Percentiles rank a stretch among this genome's conserved stretches.
Evolutionary conservation across 345 rosid genomes (phyloP).

Genomic region (Boechera divaricarpa): DNA sequence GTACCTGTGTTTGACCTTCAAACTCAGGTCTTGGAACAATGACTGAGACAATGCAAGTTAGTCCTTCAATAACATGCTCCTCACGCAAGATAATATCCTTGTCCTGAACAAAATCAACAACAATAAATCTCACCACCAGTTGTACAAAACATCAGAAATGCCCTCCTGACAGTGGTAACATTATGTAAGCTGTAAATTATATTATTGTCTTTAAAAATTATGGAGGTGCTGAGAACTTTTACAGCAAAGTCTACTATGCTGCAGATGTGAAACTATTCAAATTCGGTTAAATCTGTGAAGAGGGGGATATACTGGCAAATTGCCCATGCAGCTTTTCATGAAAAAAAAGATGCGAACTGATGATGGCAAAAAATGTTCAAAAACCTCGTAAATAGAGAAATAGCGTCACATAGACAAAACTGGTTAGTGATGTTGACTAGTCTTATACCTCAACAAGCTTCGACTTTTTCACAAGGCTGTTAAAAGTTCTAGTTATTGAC

Average conservation of each 20-base stretch:
- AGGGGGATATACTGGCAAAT: not conserved
- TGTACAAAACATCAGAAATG: not conserved
- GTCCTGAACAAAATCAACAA: slow-evolving; percentile 55
- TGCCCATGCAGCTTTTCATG: too few species aligned
- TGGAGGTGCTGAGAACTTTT: not conserved
- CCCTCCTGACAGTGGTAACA: not conserved
- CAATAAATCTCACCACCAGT: not conserved
- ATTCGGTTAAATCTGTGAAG: not conserved
- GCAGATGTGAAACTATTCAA: slow-evolving; percentile 3
- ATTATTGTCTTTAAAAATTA: not conserved
- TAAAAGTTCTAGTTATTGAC: slow-evolving; percentile 89
- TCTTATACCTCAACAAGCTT: slow-evolving; percentile 62
- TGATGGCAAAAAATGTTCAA: slow-evolving; percentile 5
- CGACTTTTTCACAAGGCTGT: slow-evolving; percentile 74
- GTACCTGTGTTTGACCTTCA: slow-evolving; percentile 97
- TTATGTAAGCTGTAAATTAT: not conserved
- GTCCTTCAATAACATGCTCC: slow-evolving; percentile 89
- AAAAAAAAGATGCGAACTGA: not conserved
- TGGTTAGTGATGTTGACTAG: slow-evolving; percentile 14
- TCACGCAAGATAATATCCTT: slow-evolving; percentile 78
- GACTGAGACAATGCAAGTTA: slow-evolving; percentile 85
- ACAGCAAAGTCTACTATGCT: not conserved
- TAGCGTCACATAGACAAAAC: not conserved
- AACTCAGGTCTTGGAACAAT: slow-evolving; percentile 94
- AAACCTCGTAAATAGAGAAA: not conserved